Evolutionary conservation across 1,139 yeast species (phyloP), one percentile per base, ranked within the genome.

Genomic region (Magnusiomyces tetraspermus): DNA sequence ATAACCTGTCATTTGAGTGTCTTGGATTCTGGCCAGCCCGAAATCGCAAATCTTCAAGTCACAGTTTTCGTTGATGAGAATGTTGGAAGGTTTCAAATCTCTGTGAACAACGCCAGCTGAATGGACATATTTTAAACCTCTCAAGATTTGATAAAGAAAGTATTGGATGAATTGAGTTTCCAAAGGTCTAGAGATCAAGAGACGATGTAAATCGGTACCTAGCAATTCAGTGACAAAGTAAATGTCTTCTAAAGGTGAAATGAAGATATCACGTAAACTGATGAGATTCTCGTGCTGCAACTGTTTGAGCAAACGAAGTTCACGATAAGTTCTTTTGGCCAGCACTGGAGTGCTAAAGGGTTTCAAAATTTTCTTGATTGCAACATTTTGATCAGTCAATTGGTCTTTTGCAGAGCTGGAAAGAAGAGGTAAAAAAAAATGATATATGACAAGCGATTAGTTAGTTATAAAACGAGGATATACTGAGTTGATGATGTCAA

Each of bases 1-100:
- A 68, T 92, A 92, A 33, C 98, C 99, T 1, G 98, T 92, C 98
- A 92, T 92, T 69, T 92, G 97, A 13, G 97, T 96, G 71, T 92
- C 97, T 73, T 92, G 97, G 66, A 92, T 86, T 67, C 98, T 78
- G 37, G 97, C 97, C 58, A 92, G 76, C 26, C 98, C 98, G 67
- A 92, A 92, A 71, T 92, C 98, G 73, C 97, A 90, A 62, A 92
- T 92, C 69, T 90, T 90, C 65, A 92, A 76, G 70, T 92, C 97
- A 72, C 97, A 92, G 70, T 90, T 89, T 71, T 90, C 97, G 67
- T 90, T 90, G 62, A 92, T 86, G 57, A 92, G 76, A 57, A 92
- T 87, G 70, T 92, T 92, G 57, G 92, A 82, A 6, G 98, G 98
- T 70, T 89, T 88, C 63, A 90, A 75, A 71, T 92, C 98, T 61